These are phyloP conservation scores for Toxicodendron radicans DNA, from an alignment of 345 rosid genomes.

Conservation along the genomic window DNA sequence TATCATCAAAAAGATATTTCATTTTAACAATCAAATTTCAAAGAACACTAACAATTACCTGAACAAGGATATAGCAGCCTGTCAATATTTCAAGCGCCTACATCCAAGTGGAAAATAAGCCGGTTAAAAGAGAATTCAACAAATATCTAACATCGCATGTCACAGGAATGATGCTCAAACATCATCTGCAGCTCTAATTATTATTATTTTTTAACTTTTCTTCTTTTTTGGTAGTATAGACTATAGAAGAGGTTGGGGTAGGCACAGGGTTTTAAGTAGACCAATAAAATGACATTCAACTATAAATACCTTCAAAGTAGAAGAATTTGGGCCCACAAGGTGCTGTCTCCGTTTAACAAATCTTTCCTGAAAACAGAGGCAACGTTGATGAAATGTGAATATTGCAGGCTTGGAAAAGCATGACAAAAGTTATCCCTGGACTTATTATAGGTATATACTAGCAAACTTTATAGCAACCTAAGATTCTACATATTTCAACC, in stretches of 20 bases:
- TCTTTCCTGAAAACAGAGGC: constrained; percentile 60
- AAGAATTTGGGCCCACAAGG: constrained; percentile 86
- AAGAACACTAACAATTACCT: constrained; percentile 43
- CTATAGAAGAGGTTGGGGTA: neutral
- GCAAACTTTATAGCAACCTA: neutral
- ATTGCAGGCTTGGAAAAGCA: neutral
- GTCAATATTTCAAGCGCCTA: constrained; percentile 94
- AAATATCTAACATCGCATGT: neutral
- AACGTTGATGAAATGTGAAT: neutral
- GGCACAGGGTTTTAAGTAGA: neutral
- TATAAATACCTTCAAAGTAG: constrained; percentile 75
- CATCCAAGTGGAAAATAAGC: constrained; percentile 27
- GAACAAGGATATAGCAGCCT: constrained; percentile 89
- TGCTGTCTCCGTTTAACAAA: constrained; percentile 89
- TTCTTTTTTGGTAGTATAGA: neutral
- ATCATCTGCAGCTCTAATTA: neutral
- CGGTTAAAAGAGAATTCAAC: constrained; percentile 13
- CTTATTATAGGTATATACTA: neutral
- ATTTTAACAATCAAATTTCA: constrained; percentile 4
- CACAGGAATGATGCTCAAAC: neutral
- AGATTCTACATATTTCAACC: no score
- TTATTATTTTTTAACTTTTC: no score
- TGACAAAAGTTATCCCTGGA: neutral
- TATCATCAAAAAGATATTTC: neutral
- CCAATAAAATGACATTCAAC: constrained; percentile 17